phyloP scores from a whole-genome alignment of 106 monocot genomes.

The Phalaenopsis equestris region DNA sequence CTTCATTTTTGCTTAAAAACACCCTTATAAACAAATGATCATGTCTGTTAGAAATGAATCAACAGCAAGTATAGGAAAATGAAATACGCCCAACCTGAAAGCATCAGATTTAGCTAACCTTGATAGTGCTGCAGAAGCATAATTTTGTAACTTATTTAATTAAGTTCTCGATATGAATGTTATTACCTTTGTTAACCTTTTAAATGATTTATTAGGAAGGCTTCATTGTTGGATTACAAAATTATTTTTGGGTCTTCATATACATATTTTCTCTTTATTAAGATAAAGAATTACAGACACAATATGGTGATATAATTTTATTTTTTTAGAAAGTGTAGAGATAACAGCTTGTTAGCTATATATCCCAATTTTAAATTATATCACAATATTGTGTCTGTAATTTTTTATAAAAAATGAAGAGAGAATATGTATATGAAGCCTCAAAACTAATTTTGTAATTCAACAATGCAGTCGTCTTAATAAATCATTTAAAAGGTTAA shows the following conservation, averaged over 20 bases:
- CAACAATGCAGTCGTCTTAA: neutral
- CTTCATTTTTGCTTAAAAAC: too few species aligned
- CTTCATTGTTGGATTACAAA: neutral
- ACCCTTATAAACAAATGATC: too few species aligned
- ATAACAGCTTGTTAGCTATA: too few species aligned
- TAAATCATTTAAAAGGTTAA: neutral
- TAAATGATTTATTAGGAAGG: neutral
- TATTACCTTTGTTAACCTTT: neutral
- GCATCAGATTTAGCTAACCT: constrained; percentile 97
- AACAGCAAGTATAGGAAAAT: constrained; percentile 32
- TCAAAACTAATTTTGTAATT: neutral
- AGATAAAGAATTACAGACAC: too few species aligned
- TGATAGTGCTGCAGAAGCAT: constrained; percentile 96
- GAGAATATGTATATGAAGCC: neutral
- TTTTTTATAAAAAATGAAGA: too few species aligned
- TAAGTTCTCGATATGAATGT: too few species aligned
- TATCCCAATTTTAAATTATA: too few species aligned
- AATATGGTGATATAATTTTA: too few species aligned
- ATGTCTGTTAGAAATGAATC: too few species aligned
- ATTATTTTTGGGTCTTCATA: neutral
- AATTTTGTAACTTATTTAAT: neutral
- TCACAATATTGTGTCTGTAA: too few species aligned
- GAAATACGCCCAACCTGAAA: constrained; percentile 92
- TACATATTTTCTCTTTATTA: too few species aligned
- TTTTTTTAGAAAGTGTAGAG: too few species aligned